Base-by-base conservation (phyloP, 495 filamentous ascomycete genomes). In the Rhizodiscina lignyota region DNA sequence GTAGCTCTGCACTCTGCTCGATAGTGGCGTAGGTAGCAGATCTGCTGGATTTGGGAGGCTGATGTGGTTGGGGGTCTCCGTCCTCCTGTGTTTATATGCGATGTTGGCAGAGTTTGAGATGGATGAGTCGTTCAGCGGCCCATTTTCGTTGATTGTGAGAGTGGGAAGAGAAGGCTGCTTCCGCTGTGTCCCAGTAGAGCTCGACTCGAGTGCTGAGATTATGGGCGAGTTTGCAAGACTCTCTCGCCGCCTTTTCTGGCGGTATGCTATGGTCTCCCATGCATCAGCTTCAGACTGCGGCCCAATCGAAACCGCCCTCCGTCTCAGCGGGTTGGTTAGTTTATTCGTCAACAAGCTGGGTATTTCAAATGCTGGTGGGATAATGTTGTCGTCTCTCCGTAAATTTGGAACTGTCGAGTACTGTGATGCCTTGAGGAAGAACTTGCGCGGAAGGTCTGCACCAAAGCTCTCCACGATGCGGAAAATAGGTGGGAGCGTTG, bases 251-350 rank as follows among this genome's bases (percentile, higher is more conserved):
- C 69, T 70, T 45, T 83, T 73, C 51, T 91, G 82, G 2, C 86
- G 72, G 47, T 87, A 93, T n/a, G 89, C 89, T 16, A 96, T 60
- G 13, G 83, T 84, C 59, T 97, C 89, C 50, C 94, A 94, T 4
- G 86, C 89, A 54, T 97, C 89, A 2, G 89, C 89, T 38, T 79
- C 83, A 18, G 85, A 94, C 56, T 96, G 89, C 4, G 89, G 89
- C 0, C 89, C 89, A 21, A 97, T 67, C 17, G 84, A 93, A 17
- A 94, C 72, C 24, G 82, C 74, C 39, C 80, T 63, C 0, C 89
- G 69, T 37, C 70, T 69, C 39, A 79, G 64, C 0, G 83, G 83
- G 44, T 89, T 77, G 12, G 83, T 70, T 13, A 97, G 77, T 4
- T 71, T 83, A 8, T 18, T 11, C 6, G 67, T 74, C 10, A 94